These are phyloP conservation scores for Ruellia speciosa DNA, from an alignment of 305 asterid genomes.

Conservation along the genomic window DNA sequence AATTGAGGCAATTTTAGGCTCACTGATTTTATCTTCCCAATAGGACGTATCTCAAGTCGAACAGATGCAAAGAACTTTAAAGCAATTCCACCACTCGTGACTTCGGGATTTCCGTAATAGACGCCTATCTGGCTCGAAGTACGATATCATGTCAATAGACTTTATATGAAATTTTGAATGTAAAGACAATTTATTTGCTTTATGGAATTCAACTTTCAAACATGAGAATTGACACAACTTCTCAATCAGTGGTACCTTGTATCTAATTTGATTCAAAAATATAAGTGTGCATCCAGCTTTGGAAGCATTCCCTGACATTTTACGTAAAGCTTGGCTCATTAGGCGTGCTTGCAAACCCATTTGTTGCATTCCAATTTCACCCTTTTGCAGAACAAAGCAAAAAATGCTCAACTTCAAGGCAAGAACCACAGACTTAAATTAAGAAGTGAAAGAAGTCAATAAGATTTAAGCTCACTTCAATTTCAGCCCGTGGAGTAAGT, in stretches of 20 bases:
- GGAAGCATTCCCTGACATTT: constrained; percentile 99
- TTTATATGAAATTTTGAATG: constrained; percentile 15
- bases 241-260: constrained; percentile 54
- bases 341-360: constrained; percentile 99
- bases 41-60: constrained; percentile 94
- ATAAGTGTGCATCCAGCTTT: constrained; percentile 97
- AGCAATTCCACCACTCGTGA: constrained; percentile 98
- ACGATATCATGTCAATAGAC: constrained; percentile 16
- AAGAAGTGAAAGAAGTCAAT: constrained; percentile 16
- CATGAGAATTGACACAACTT: constrained; percentile 11
- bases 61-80: constrained; percentile 95
- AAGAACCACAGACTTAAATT: constrained; percentile 15
- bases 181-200: not conserved
- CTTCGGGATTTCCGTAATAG: constrained; percentile 96
- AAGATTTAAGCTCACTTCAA: constrained; percentile 51
- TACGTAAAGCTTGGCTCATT: constrained; percentile 98
- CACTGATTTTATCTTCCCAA: constrained; percentile 96
- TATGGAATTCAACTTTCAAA: constrained; percentile 8
- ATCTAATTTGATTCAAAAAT: constrained; percentile 88
- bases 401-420: constrained; percentile 8
- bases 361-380: constrained; percentile 99
- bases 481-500: constrained; percentile 98
- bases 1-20: constrained; percentile 30
- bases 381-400: constrained; percentile 37
- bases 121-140: constrained; percentile 76